Evolutionary conservation across 495 filamentous ascomycete genomes (phyloP).

Genomic region (Cercophora newfieldiana): DNA sequence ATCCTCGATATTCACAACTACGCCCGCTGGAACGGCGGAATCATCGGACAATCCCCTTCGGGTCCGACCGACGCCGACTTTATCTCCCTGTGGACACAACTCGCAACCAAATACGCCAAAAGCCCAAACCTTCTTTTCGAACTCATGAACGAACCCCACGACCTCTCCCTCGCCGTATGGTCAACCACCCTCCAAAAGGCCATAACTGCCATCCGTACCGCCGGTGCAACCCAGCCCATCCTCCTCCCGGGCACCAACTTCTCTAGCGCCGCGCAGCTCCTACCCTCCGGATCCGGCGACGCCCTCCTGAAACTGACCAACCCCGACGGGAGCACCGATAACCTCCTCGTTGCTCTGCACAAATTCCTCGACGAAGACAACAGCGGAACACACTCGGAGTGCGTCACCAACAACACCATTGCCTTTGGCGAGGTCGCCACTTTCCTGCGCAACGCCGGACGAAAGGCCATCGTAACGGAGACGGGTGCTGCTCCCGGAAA

Average conservation of each 20-base stretch:
- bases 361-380: slow-evolving; percentile 59
- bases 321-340: slow-evolving; percentile 51
- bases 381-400: slow-evolving; percentile 53
- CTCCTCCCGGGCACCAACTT: slow-evolving; percentile 50
- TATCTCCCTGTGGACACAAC: slow-evolving; percentile 54
- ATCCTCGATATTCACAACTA: slow-evolving; percentile 58
- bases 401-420: slow-evolving; percentile 53
- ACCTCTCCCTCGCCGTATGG: slow-evolving; percentile 51
- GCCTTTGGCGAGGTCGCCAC: slow-evolving; percentile 50
- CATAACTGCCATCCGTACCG: slow-evolving; percentile 58
- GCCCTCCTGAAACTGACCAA: slow-evolving; percentile 56
- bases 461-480: slow-evolving; percentile 56
- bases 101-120: slow-evolving; percentile 55
- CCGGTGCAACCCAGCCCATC: slow-evolving; percentile 57
- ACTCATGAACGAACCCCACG: slow-evolving; percentile 64
- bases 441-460: slow-evolving; percentile 49
- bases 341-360: slow-evolving; percentile 56
- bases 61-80: slow-evolving; percentile 59
- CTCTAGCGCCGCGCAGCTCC: slow-evolving; percentile 48
- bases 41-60: slow-evolving; percentile 54
- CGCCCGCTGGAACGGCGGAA: slow-evolving; percentile 58
- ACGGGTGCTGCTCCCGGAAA: slow-evolving; percentile 45
- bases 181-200: slow-evolving; percentile 54
- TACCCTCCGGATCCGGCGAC: slow-evolving; percentile 44
- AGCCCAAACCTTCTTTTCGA: slow-evolving; percentile 57